Evolutionary conservation across 1,284 basidiomycete species (phyloP).

Genomic region (Trichosporon ovoides): DNA sequence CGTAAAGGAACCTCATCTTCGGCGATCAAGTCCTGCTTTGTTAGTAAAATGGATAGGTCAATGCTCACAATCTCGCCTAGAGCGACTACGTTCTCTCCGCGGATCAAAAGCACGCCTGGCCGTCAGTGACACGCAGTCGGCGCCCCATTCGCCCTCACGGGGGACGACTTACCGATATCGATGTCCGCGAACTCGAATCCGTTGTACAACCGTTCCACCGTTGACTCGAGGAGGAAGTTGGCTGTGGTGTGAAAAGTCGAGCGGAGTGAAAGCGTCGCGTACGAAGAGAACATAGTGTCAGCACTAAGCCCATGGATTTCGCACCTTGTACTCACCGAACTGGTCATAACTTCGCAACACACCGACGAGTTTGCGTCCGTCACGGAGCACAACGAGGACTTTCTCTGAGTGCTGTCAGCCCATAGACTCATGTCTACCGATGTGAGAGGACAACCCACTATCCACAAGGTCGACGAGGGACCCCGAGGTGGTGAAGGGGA

Average conservation of each 20-base stretch:
- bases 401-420: conserved; percentile 63
- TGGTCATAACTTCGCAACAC: conserved; percentile 97
- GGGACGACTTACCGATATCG: conserved; percentile 32
- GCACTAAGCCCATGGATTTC: neutral
- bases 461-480: conserved; percentile 96
- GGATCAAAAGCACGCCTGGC: conserved; percentile 81
- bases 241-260: conserved; percentile 53
- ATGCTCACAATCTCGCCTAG: conserved; percentile 88
- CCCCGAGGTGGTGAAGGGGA: conserved; percentile 94
- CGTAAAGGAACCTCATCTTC: conserved; percentile 81
- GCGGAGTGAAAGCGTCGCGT: neutral
- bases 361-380: conserved; percentile 92
- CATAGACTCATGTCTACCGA: neutral
- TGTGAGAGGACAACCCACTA: conserved; percentile 62
- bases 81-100: conserved; percentile 97
- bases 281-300: neutral
- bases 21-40: conserved; percentile 73
- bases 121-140: neutral
- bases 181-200: conserved; percentile 42
- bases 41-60: neutral
- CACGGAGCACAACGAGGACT: conserved; percentile 93
- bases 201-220: conserved; percentile 54
- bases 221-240: conserved; percentile 87
- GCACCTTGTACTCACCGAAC: conserved; percentile 67
- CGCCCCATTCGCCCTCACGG: neutral